These are phyloP conservation scores for Apostasia ramifera DNA, from an alignment of 106 monocot species.

Conservation along the genomic window DNA sequence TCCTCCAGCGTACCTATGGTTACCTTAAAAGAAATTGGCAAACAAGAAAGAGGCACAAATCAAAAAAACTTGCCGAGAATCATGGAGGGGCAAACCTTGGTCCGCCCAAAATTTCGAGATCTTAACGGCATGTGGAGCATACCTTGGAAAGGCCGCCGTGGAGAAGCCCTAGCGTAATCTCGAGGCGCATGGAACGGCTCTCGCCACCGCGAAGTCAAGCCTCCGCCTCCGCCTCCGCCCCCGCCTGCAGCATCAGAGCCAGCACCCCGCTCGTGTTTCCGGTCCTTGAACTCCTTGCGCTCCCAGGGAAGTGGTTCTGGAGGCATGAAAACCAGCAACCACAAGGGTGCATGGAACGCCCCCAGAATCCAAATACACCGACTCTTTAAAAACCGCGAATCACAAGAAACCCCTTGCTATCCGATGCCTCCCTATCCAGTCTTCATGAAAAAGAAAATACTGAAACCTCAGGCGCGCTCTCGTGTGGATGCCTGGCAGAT, in stretches of 20 bases:
- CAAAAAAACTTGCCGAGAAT: not conserved
- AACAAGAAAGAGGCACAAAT: slow-evolving; percentile 3
- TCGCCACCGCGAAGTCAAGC: slow-evolving; percentile 45
- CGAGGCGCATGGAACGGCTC: slow-evolving; percentile 43
- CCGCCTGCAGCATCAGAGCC: slow-evolving; percentile 26
- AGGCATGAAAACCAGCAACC: slow-evolving; percentile 55
- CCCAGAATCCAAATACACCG: slow-evolving; percentile 8
- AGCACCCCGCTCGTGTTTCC: slow-evolving; percentile 43
- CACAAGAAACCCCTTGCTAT: not conserved
- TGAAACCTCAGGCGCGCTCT: not conserved
- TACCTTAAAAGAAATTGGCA: slow-evolving; percentile 27
- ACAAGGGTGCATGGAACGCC: slow-evolving; percentile 46
- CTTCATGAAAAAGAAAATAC: not conserved
- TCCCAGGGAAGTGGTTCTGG: slow-evolving; percentile 75
- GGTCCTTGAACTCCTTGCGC: slow-evolving; percentile 72
- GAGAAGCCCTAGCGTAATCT: slow-evolving; percentile 37
- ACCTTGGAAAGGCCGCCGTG: slow-evolving; percentile 54
- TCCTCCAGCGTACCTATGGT: slow-evolving; percentile 37
- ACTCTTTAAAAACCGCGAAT: not conserved
- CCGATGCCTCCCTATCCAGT: not conserved
- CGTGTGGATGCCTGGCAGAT: not conserved
- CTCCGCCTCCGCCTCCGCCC: slow-evolving; percentile 15
- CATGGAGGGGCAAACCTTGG: not conserved
- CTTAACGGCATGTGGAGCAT: slow-evolving; percentile 2
- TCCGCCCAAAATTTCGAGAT: slow-evolving; percentile 21